Percentiles rank a stretch among this genome's conserved stretches.
These are phyloP conservation scores for Leccinum huronense DNA, from an alignment of 1,284 basidiomycete genomes.

Conservation along the genomic window DNA sequence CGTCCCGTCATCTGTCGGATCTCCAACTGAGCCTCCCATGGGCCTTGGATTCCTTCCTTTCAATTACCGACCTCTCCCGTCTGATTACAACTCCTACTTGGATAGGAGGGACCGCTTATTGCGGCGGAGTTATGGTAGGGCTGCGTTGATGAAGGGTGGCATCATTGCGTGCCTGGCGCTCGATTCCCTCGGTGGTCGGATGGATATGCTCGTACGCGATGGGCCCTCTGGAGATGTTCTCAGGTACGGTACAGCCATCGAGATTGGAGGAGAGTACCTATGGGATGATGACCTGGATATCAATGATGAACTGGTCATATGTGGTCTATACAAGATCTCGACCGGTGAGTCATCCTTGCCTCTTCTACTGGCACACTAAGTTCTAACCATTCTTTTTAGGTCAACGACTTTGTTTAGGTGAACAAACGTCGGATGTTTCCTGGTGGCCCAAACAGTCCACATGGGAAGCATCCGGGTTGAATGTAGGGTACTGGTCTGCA, in stretches of 20 bases:
- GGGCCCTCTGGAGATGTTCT: slow-evolving; percentile 4
- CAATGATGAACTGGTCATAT: slow-evolving; percentile 8
- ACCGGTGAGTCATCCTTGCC: background rate
- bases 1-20: background rate
- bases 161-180: background rate
- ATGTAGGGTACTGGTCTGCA: slow-evolving; percentile 13
- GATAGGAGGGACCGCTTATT: background rate
- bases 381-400: slow-evolving; percentile 2
- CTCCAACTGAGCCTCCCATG: background rate
- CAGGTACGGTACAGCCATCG: background rate
- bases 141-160: slow-evolving; percentile 1
- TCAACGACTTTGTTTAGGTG: background rate
- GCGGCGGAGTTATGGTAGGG: background rate
- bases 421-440: slow-evolving; percentile 9
- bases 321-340: slow-evolving; percentile 6
- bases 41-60: slow-evolving; percentile 4
- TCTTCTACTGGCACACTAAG: background rate
- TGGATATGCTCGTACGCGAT: background rate
- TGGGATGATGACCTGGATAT: slow-evolving; percentile 7
- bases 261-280: background rate
- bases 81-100: background rate
- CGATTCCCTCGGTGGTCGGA: background rate
- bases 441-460: slow-evolving; percentile 16
- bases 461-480: slow-evolving; percentile 8
- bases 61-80: background rate